Base-by-base conservation (phyloP, 805 yeast genomes). In the Pichia membranifaciens region DNA sequence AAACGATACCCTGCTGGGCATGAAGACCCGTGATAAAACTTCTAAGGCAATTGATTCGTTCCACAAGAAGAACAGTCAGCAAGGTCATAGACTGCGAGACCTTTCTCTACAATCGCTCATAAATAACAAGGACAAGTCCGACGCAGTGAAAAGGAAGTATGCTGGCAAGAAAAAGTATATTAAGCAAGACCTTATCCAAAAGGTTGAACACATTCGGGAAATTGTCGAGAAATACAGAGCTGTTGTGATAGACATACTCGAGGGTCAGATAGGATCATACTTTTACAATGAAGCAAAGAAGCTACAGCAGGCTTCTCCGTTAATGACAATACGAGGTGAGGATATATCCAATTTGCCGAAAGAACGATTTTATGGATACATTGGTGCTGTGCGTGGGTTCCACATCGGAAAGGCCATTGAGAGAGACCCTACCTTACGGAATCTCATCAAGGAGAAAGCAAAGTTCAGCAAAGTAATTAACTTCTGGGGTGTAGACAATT, bases 401-500 rank as follows among this genome's bases (percentile, higher is more conserved):
- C 59, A 67, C 15, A 70, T 83, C 1, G 73, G 82, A 1, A 58
- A 65, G 25, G 53, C 67, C 36, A 73, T 84, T 15, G 34, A 40
- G 13, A 18, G 37, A 3, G 48, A 63, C n/a, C 57, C 60, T 1
- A 51, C 56, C 12, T 71, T 62, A 44, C 58, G 60, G 21, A 45
- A 54, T 1, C 58, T 66, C 25, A 52, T 82, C 3, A 48, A 52
- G 5, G 45, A 50, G 23, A 54, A 60, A 38, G 48, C 44, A 4
- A 60, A 54, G 44, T 63, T 52, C 2, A 76, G 76, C 53, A 63
- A 67, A 18, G 76, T 80, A 1, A 60, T 83, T 7, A 63, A 67
- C 39, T 84, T 80, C 67, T 83, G 88, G 87, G 77, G 84, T 2
- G 54, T 68, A 1, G 70, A 71, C 20, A 75, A 76, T 45, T 84